A percentile compares a stretch with the other conserved stretches of the same genome.
Conservation (phyloP, 1,284 basidiomycete species). For the Phlebopus sp. region DNA sequence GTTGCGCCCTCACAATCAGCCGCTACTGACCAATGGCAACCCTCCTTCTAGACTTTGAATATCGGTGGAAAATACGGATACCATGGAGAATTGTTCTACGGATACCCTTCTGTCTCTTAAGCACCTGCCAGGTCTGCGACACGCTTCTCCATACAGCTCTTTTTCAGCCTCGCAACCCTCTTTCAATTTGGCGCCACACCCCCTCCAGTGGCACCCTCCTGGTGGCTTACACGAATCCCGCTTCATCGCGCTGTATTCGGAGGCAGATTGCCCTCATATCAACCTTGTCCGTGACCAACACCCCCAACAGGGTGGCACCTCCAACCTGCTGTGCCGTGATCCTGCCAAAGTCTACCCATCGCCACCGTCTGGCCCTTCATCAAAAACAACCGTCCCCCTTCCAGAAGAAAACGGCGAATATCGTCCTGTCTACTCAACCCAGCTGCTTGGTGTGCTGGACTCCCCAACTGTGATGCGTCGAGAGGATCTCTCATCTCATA, state of each 20-base stretch:
- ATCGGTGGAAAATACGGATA: conserved; percentile 30
- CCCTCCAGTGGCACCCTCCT: conserved; percentile 19
- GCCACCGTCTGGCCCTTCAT: conserved; percentile 36
- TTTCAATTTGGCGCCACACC: conserved; percentile 13
- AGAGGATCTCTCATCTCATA: conserved; percentile 25
- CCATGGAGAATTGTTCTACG: conserved; percentile 30
- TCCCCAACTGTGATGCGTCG: conserved; percentile 34
- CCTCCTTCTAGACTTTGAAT: conserved; percentile 31
- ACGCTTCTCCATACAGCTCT: conserved; percentile 5
- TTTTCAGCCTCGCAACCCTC: conserved; percentile 11
- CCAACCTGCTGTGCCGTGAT: conserved; percentile 20
- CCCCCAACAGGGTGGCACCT: conserved; percentile 7
- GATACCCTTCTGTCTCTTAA: conserved; percentile 27
- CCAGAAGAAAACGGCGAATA: conserved; percentile 26
- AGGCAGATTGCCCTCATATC: conserved; percentile 14
- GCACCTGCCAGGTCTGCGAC: conserved; percentile 4
- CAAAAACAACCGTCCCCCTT: conserved; percentile 36
- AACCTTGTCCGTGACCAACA: conserved; percentile 18
- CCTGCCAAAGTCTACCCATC: conserved; percentile 33
- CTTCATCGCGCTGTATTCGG: conserved; percentile 18
- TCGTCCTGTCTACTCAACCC: conserved; percentile 18
- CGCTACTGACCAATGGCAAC: background rate
- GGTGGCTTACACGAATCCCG: conserved; percentile 21
- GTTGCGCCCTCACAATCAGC: too few species aligned
- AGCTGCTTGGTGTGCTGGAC: conserved; percentile 31